phyloP scores from a whole-genome alignment of 176 grass and related monocot genomes.

The Microstegium vimineum region DNA sequence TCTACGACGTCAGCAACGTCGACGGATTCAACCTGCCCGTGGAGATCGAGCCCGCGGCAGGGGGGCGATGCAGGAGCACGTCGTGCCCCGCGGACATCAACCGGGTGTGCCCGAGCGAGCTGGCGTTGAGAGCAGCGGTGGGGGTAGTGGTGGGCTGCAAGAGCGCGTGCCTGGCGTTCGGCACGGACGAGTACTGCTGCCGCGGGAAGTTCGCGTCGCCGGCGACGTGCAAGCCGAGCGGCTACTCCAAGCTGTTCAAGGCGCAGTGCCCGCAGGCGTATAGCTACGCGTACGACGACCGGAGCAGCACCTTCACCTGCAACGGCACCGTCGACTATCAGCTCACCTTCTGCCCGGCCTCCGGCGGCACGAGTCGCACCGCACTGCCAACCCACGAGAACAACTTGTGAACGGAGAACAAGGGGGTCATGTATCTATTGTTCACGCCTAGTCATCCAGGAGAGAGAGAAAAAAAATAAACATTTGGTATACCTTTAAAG shows the following conservation, averaged over 20 bases:
- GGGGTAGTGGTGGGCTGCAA: slow-evolving; percentile 39
- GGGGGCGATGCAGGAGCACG: neutral
- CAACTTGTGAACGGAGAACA: neutral
- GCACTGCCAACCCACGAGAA: neutral
- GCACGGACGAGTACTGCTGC: slow-evolving; percentile 52
- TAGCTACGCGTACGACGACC: slow-evolving; percentile 60
- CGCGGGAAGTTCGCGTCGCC: slow-evolving; percentile 35
- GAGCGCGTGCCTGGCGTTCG: slow-evolving; percentile 68
- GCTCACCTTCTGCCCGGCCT: slow-evolving; percentile 36
- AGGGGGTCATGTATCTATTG: neutral
- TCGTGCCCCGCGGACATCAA: slow-evolving; percentile 50
- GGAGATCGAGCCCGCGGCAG: slow-evolving; percentile 3
- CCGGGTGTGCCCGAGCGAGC: slow-evolving; percentile 38
- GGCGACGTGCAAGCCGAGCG: slow-evolving; percentile 29
- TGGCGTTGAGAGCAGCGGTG: neutral
- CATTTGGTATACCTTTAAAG: neutral
- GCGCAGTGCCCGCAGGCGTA: slow-evolving; percentile 53
- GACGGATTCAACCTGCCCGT: slow-evolving; percentile 69
- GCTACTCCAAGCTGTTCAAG: slow-evolving; percentile 53
- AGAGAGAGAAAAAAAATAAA: neutral
- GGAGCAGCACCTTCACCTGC: slow-evolving; percentile 57
- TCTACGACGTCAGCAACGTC: slow-evolving; percentile 62
- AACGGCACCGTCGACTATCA: neutral
- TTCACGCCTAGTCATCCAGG: neutral
- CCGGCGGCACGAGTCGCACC: neutral